Evolutionary conservation across 371 early-diverging fungal species (phyloP), one percentile per base, ranked within the genome.

Genomic region (Mortierella sp.): DNA sequence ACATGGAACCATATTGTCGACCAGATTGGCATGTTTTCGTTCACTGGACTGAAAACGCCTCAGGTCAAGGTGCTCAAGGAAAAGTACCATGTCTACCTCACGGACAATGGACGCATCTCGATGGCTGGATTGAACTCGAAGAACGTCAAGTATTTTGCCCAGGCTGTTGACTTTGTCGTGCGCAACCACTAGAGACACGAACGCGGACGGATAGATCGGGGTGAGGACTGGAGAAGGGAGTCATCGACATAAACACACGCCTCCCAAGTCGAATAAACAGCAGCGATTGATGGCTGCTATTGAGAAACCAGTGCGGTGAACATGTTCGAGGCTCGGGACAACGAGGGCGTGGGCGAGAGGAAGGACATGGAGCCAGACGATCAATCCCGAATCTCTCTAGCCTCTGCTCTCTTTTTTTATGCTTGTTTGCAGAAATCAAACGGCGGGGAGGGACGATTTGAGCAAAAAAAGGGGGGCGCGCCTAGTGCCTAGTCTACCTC

Each of bases 21-120:
- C 78, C 99, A 99, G 89, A 98, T 98, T 81, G 99, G 99, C 88
- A 99, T 99, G 99, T 99, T 99, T 81, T 94, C 95, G 10, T 99
- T 94, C 90, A 98, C 99, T 11, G 99, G 98, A 4, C 87, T 82
- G 69, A 77, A 83, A 76, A 89, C 89, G 46, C 69, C 88, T 13
- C 96, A 97, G 82, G 97, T 96, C 75, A 91, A 92, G 77, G 91
- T 92, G 5, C 90, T 99, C 75, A 92, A 91, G 73, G 93, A 95
- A 37, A 93, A 97, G 86, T 96, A 95, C 88, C 98, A 98, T 80
- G 92, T 98, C 71, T 98, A 98, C 81, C 82, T 99, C 92, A 96
- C 97, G 16, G 96, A 95, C 72, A 97, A 97, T 83, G 99, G 99
- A 26, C 95, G 99, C 80, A 95, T 99, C 78, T 97, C 97, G 44